These are phyloP conservation scores for Paragyromitra xinjiangensis DNA, from an alignment of 495 filamentous ascomycete genomes.

Conservation along the genomic window DNA sequence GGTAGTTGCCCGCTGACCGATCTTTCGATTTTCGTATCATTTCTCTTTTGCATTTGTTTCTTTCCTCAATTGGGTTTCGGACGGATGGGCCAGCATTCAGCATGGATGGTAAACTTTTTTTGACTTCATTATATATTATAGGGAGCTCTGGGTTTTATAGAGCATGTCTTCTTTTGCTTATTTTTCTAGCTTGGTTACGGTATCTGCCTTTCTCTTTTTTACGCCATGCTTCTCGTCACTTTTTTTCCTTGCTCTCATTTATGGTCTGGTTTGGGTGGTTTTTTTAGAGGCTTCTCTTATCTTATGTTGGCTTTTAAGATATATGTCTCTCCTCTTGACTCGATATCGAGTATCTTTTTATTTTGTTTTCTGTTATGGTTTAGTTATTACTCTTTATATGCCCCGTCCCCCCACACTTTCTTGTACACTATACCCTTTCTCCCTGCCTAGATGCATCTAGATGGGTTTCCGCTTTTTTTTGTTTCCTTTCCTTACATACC, in stretches of 20 bases:
- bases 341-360: neutral
- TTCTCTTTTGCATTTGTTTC: slow-evolving; percentile 28
- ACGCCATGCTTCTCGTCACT: neutral
- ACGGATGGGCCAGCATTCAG: slow-evolving; percentile 29
- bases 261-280: slow-evolving; percentile 30
- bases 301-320: slow-evolving; percentile 29
- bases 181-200: slow-evolving; percentile 7
- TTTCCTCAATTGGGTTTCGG: slow-evolving; percentile 26
- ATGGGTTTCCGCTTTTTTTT: neutral
- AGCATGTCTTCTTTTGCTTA: slow-evolving; percentile 18
- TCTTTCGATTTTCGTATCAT: neutral
- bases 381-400: slow-evolving; percentile 30
- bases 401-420: neutral
- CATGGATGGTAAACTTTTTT: slow-evolving; percentile 42
- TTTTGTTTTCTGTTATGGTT: neutral
- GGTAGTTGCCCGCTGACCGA: slow-evolving; percentile 8
- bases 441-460: slow-evolving; percentile 1
- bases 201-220: slow-evolving; percentile 18
- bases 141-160: slow-evolving; percentile 42
- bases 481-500: slow-evolving; percentile 9
- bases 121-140: slow-evolving; percentile 42
- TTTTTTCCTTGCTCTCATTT: slow-evolving; percentile 27
- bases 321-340: slow-evolving; percentile 21
- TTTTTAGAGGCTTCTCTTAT: slow-evolving; percentile 37
- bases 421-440: slow-evolving; percentile 20